Base-by-base conservation (phyloP, 192 early-diverging fungal species). In the Backusella tarrabulga region DNA sequence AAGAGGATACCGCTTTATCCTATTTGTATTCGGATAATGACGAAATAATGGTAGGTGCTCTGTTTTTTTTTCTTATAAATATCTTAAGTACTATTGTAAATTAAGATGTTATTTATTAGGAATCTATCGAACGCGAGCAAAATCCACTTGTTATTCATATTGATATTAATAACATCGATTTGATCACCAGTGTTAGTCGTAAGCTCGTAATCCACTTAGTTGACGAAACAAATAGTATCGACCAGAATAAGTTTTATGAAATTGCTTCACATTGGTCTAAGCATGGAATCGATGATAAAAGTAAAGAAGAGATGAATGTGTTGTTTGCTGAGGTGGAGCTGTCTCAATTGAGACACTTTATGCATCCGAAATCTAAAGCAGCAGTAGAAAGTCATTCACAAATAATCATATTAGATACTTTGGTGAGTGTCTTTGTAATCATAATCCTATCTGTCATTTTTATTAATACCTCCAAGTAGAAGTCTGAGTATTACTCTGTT, bases 301-400 rank as follows among this genome's bases (percentile, higher is more conserved):
- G 8, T 63, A 63, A 26, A 29, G 26, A 63, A 63, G 26, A 14
- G 7, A 14, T 74, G 44, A 44, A 40, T 12, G 82, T 90, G 56
- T 69, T 87, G 17, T 95, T 95, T 84, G 88, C 87, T 26, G 91
- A 88, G 83, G 73, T 93, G 50, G 88, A 93, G 76, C 86, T 82
- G 12, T 81, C 72, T 74, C 88, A 85, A 29, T 93, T 89, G 90
- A 79, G 80, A 14, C 74, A 87, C 34, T 93, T 91, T 78, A 76
- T 92, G 14, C 77, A 83, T 17, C 75, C 85, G 21, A 86, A 88
- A 42, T 91, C 87, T 79, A 80, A 82, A 44, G 72, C 76, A n/a
- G 52, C 52, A 5, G 44, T 46, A 44, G 34, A 74, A 11, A 34
- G 52, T 6, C 21, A 40, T 2, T 35, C 76, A 15, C 68, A 34